Conservation (phyloP, 148 eudicot species). For the Heliamphora exappendiculata region DNA sequence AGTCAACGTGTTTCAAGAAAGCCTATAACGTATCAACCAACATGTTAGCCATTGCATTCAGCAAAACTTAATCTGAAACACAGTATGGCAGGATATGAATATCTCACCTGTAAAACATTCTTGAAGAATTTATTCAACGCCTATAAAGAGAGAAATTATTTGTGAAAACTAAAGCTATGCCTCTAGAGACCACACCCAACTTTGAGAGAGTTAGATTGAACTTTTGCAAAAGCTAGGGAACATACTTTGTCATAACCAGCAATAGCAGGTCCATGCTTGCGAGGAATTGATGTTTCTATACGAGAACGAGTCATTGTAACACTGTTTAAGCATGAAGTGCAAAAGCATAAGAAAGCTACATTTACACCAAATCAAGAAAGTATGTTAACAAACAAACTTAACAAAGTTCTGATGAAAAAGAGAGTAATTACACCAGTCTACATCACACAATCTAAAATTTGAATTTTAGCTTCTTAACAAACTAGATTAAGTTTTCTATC, state of each 20-base stretch:
- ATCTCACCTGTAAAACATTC: slow-evolving; percentile 69
- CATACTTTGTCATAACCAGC: slow-evolving; percentile 96
- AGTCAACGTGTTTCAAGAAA: slow-evolving; percentile 80
- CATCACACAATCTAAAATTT: background rate
- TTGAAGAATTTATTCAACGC: slow-evolving; percentile 87
- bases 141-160: slow-evolving; percentile 27
- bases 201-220: background rate
- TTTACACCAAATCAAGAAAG: background rate
- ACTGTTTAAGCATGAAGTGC: slow-evolving; percentile 33
- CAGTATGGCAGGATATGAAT: background rate
- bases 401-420: background rate
- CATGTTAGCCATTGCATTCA: background rate
- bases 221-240: background rate
- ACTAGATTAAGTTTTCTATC: background rate
- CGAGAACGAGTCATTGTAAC: slow-evolving; percentile 81
- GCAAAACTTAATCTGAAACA: background rate
- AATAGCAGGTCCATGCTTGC: slow-evolving; percentile 93
- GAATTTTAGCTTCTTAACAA: background rate
- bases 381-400: background rate
- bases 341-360: background rate
- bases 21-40: slow-evolving; percentile 45
- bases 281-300: slow-evolving; percentile 84
- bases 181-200: background rate
- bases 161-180: background rate
- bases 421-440: background rate